Evolutionary conservation across 2,329 filamentous ascomycete genomes (phyloP).

Genomic region (Cercospora canescens): DNA sequence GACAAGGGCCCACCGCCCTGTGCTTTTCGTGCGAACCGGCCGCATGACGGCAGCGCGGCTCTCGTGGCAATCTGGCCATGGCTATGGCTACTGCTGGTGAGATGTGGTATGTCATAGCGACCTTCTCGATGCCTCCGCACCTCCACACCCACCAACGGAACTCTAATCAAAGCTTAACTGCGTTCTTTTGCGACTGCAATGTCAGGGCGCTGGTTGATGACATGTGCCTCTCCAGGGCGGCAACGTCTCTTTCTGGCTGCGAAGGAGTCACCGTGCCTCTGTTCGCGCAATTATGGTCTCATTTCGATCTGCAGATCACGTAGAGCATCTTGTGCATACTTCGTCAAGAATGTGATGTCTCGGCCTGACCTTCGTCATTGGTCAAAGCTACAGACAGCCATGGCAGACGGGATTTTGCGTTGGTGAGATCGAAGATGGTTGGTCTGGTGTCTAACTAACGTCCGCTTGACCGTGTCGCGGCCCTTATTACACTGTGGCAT

Average conservation of each 20-base stretch:
- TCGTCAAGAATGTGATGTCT: slow-evolving; percentile 2
- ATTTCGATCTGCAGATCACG: neutral
- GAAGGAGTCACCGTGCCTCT: neutral
- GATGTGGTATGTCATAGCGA: neutral
- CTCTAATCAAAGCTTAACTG: slow-evolving; percentile 5
- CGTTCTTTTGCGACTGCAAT: neutral
- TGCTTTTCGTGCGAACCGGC: neutral
- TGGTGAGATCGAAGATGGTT: slow-evolving; percentile 1
- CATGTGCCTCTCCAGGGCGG: neutral
- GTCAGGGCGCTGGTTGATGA: neutral
- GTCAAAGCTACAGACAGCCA: neutral
- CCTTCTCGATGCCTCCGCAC: slow-evolving; percentile 4
- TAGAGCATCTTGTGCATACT: neutral
- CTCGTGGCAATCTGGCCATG: neutral
- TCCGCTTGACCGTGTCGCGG: neutral
- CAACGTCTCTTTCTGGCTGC: neutral
- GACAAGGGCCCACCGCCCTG: too few relatives aligned
- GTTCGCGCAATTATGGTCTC: neutral
- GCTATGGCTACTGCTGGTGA: neutral
- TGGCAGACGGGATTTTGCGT: slow-evolving; percentile 6
- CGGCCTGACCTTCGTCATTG: neutral
- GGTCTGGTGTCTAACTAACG: neutral
- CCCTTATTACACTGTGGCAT: neutral
- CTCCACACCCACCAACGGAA: neutral
- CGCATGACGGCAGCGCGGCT: neutral